Base-by-base conservation (phyloP, 2,329 filamentous ascomycete species). In the Fusarium tricinctum region DNA sequence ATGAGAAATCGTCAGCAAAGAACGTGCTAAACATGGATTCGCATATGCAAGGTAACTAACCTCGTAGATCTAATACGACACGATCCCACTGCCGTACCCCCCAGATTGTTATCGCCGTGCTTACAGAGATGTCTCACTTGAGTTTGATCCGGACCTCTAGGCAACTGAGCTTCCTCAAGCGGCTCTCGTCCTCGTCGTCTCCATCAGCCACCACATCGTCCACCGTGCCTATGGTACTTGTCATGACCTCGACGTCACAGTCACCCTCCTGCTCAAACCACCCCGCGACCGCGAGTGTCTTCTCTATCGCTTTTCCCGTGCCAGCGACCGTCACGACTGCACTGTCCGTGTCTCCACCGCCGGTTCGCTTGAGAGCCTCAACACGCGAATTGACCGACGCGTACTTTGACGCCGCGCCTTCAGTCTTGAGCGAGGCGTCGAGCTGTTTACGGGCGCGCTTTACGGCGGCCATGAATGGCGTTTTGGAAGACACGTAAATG, bases 381-480 rank as follows among this genome's bases (percentile, higher is more conserved):
- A 87, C 77, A 58, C 85, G 82, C 19, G 83, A 78, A 42, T 81
- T 77, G 5, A 88, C 77, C 8, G 82, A 80, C 39, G 81, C 72
- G 44, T 81, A 79, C 68, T 82, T 82, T 23, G 86, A 83, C 53
- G 86, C 85, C 3, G 85, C 76, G 14, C 77, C 74, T 17, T 78
- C 76, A 22, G 78, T 69, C 46, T 75, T 79, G 14, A 84, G 81
- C 6, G 85, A 83, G 38, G 85, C 82, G 44, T 86, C 81, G 6
- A 94, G 86, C 2, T 89, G 84, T 62, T 88, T 88, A 63, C 88
- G 86, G 15, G 89, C 85, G 50, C 91, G 89, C 72, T 88, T 88
- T 14, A 92, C 84, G 6, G 87, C 83, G 13, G 90, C 86, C 78
- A 92, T 86, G 81, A 92, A 92, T 8, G 89, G 88, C 0, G 90